Evolutionary conservation across 1,284 basidiomycete species (phyloP).

Genomic region (Ustilago cynodontis): DNA sequence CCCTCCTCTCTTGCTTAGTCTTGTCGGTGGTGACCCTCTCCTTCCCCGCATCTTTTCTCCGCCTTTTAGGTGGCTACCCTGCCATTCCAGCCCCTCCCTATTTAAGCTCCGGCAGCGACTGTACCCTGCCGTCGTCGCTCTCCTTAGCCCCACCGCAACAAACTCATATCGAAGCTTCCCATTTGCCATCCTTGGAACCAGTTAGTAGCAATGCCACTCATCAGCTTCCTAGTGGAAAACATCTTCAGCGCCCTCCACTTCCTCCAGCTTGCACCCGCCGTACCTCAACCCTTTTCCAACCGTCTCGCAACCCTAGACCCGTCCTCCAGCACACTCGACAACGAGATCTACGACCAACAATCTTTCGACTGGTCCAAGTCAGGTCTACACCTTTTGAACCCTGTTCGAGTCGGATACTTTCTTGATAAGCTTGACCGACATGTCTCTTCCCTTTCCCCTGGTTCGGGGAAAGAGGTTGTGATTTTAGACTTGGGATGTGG

Average conservation of each 20-base stretch:
- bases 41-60: no score
- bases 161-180: no score
- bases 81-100: no score
- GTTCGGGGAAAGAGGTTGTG: background rate
- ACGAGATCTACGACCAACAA: conserved; percentile 39
- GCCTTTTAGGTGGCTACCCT: no score
- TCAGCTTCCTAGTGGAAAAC: conserved; percentile 7
- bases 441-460: background rate
- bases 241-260: conserved; percentile 34
- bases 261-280: conserved; percentile 31
- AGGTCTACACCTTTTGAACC: conserved; percentile 39
- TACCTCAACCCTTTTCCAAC: conserved; percentile 58
- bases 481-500: conserved; percentile 51
- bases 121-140: no score
- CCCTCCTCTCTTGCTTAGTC: background rate
- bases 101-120: no score
- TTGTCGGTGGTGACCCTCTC: background rate
- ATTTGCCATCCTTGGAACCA: background rate
- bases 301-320: conserved; percentile 65
- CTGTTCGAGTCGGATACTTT: conserved; percentile 48
- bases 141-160: no score
- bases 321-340: conserved; percentile 49
- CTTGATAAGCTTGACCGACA: conserved; percentile 33
- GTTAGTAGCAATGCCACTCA: background rate
- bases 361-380: conserved; percentile 41